phyloP scores from a whole-genome alignment of 352 stramenopile genomes.

The Phytophthora vignae region DNA sequence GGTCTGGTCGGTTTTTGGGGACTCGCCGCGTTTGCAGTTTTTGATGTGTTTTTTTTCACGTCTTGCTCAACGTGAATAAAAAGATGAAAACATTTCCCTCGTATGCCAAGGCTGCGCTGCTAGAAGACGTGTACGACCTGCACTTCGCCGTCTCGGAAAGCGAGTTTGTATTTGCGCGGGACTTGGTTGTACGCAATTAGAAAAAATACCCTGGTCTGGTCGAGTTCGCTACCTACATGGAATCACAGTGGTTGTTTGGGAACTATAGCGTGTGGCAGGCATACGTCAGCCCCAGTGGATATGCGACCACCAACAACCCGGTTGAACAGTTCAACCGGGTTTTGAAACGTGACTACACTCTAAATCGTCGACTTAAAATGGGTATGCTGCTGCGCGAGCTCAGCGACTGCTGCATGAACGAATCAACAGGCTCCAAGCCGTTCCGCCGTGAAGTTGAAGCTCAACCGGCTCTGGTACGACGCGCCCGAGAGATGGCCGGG shows the following conservation, averaged over 20 bases:
- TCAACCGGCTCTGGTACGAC: no score
- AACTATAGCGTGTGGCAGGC: constrained; percentile 19
- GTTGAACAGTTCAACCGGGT: constrained; percentile 4
- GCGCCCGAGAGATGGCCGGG: no score
- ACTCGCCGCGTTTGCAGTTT: constrained; percentile 5
- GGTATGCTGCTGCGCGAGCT: constrained; percentile 2
- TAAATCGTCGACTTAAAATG: constrained; percentile 10
- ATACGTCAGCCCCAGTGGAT: constrained; percentile 11
- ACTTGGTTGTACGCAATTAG: neutral
- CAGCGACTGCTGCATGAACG: neutral
- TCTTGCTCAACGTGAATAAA: constrained; percentile 40
- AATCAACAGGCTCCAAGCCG: no score
- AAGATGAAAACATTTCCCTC: constrained; percentile 1
- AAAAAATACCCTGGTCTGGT: neutral
- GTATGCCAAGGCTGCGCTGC: neutral
- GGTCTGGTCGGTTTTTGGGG: neutral
- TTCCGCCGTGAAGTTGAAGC: no score
- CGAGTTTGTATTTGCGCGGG: neutral
- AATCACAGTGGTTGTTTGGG: neutral
- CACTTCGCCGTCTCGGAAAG: neutral
- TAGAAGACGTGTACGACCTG: constrained; percentile 27
- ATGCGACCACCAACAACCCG: constrained; percentile 37
- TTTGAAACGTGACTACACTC: constrained; percentile 38
- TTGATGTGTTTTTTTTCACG: constrained; percentile 45
- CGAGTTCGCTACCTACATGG: constrained; percentile 2